Evolutionary conservation across 1,284 basidiomycete species (phyloP), one percentile per base, ranked within the genome.

Genomic region (Filobasidium uniguttulatum): DNA sequence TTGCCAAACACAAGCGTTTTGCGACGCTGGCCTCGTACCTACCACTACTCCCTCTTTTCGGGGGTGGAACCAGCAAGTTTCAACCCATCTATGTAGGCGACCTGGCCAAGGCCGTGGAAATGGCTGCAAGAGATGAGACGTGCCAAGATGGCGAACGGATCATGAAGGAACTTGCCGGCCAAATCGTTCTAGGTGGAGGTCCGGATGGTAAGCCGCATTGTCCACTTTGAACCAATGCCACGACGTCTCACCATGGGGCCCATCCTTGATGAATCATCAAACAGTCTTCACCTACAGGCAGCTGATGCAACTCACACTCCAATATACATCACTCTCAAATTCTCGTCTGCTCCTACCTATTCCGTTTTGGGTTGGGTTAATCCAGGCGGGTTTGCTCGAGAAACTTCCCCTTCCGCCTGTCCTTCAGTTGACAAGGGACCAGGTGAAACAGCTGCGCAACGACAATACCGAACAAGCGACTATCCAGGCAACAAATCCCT

Each of bases 11-110:
- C 15, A 53, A 82, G 79, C 71, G 78, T 26, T 82, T 83, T 57
- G 75, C 77, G 28, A 70, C 66, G 28, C 63, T 83, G 15, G 75
- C 79, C 0, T 72, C 70, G 48, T 71, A 75, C 53, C 65, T 83
- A 29, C 82, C 81, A 1, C 79, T 83, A 62, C 62, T 83, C 28
- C 81, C 81, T 7, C 79, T 82, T 10, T 83, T 82, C 59, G 79
- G 75, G 3, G 79, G 78, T n/a, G 82, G 82, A 3, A 65, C 57
- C 5, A 70, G 79, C 2, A 69, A 65, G n/a, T 83, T 83, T 60
- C 82, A 83, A 63, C 80, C 81, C 17, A 77, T 83, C 7, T 83
- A 77, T 59, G 80, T 77, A 1, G 78, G 74, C 1, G 81, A 84
- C 59, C 59, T 84, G 25, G 79, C 77, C 5, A 66, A 71, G 23